phyloP scores from a whole-genome alignment of 2,329 filamentous ascomycete genomes.

The Stachybotrys elegans region DNA sequence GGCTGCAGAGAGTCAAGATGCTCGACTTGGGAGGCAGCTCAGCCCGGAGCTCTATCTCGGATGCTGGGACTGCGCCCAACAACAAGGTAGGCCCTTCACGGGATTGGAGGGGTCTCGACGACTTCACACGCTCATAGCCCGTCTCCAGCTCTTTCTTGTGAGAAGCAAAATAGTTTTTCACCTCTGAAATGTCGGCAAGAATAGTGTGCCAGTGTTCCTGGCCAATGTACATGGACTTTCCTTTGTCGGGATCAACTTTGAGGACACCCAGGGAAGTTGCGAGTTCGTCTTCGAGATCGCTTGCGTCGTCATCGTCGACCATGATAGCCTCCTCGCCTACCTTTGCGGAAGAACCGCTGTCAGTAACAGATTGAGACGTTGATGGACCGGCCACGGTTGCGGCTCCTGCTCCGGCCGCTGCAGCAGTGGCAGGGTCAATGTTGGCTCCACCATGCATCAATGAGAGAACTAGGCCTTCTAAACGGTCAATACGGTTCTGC shows the following conservation, averaged over 20 bases:
- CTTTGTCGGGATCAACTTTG: conserved; percentile 72
- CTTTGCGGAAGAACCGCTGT: conserved; percentile 39
- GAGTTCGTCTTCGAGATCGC: conserved; percentile 63
- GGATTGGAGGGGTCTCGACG: conserved; percentile 56
- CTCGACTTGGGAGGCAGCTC: conserved; percentile 76
- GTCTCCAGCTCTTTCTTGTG: conserved; percentile 88
- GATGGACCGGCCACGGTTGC: conserved; percentile 28
- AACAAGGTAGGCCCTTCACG: conserved; percentile 70
- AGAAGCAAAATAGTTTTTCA: conserved; percentile 80
- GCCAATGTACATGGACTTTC: conserved; percentile 75
- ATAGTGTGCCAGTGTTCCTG: conserved; percentile 81
- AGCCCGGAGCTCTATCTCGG: conserved; percentile 71
- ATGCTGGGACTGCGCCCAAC: conserved; percentile 67
- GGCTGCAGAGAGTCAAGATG: conserved; percentile 77
- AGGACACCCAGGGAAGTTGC: conserved; percentile 75
- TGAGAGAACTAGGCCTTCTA: conserved; percentile 87
- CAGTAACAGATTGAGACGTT: conserved; percentile 30
- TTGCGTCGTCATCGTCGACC: conserved; percentile 52
- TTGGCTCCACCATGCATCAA: conserved; percentile 82
- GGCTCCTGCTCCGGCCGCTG: conserved; percentile 21
- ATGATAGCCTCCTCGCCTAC: conserved; percentile 52
- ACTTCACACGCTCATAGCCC: conserved; percentile 71
- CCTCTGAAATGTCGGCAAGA: conserved; percentile 79
- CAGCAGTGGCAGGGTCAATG: conserved; percentile 35
- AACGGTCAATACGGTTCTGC: conserved; percentile 94